phyloP scores from a whole-genome alignment of 2,329 filamentous ascomycete species.

The Bipolaris oryzae region DNA sequence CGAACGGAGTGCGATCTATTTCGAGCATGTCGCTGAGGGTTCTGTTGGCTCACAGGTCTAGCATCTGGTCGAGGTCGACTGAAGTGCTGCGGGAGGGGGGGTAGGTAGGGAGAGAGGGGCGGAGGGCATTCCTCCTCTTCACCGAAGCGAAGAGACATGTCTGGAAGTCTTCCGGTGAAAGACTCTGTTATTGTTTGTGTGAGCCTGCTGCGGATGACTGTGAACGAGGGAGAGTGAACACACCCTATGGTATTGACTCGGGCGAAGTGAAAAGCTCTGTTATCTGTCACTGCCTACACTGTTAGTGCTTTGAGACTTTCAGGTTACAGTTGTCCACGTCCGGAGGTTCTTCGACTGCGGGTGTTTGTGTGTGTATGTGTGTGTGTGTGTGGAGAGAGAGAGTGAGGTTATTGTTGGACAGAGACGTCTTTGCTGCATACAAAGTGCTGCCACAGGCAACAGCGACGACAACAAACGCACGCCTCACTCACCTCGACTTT shows the following conservation, averaged over 20 bases:
- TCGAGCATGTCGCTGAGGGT: constrained; percentile 7
- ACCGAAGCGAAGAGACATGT: constrained; percentile 23
- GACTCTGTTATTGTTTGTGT: constrained; percentile 1
- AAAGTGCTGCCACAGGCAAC: constrained; percentile 21
- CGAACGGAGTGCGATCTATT: constrained; percentile 15
- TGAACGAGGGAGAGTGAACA: background rate
- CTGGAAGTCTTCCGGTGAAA: background rate
- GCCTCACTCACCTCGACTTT: constrained; percentile 15
- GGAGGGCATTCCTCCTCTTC: constrained; percentile 37
- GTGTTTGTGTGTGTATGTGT: background rate
- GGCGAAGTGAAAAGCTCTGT: background rate
- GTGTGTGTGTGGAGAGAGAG: background rate
- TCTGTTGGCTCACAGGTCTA: constrained; percentile 20
- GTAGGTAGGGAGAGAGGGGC: constrained; percentile 32
- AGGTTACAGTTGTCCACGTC: background rate
- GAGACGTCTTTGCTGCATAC: constrained; percentile 6
- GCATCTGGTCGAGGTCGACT: constrained; percentile 17
- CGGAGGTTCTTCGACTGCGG: background rate
- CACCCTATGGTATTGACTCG: background rate
- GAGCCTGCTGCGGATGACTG: background rate
- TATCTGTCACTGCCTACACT: background rate
- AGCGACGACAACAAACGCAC: constrained; percentile 29
- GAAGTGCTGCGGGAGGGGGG: constrained; percentile 13
- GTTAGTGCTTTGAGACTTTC: background rate
- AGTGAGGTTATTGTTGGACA: background rate